Percentiles rank a stretch among this genome's conserved stretches.
Evolutionary conservation across 176 grass and related monocot species (phyloP).

Genomic region (Canna indica): DNA sequence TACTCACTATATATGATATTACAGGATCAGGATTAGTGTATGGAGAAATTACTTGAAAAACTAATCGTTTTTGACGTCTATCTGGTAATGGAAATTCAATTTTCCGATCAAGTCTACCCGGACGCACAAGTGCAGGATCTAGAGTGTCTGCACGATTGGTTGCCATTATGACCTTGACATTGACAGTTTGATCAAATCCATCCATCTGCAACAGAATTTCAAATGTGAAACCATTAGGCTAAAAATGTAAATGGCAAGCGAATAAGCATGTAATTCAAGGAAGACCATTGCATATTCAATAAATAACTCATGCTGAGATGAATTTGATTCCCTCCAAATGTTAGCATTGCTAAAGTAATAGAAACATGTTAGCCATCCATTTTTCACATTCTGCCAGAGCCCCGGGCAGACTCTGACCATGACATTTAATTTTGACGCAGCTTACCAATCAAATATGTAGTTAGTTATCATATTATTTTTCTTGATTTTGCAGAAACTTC

Average conservation of each 20-base stretch:
- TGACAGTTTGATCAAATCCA: conserved; percentile 97
- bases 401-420: background rate
- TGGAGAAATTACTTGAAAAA: conserved; percentile 70
- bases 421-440: background rate
- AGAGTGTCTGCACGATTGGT: conserved; percentile 92
- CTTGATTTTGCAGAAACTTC: background rate
- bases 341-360: background rate
- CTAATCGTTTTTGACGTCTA: conserved; percentile 78
- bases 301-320: background rate
- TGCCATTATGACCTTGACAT: conserved; percentile 99
- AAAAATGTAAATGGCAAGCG: background rate
- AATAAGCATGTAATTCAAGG: background rate
- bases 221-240: background rate
- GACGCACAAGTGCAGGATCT: conserved; percentile 88
- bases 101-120: conserved; percentile 89
- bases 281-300: background rate
- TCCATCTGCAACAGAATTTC: conserved; percentile 65
- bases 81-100: conserved; percentile 96
- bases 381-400: background rate
- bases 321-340: background rate
- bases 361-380: background rate
- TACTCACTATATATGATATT: background rate
- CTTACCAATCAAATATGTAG: background rate
- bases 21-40: background rate
- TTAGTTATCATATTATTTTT: background rate